phyloP scores from a whole-genome alignment of 2,329 filamentous ascomycete species.

The Cercospora berteroae region DNA sequence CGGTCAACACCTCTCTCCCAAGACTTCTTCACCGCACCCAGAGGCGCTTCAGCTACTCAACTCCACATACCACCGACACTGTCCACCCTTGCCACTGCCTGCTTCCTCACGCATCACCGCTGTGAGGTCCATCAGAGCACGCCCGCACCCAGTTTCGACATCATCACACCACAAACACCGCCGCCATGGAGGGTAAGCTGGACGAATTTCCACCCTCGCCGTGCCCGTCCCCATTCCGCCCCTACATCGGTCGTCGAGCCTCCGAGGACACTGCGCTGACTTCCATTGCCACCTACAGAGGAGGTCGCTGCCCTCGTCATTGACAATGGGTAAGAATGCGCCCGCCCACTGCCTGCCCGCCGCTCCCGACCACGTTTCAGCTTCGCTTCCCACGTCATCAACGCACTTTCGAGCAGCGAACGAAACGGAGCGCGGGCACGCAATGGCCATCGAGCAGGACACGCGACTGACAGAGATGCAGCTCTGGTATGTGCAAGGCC shows the following conservation, averaged over 20 bases:
- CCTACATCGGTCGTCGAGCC: conserved; percentile 12
- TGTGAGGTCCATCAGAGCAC: conserved; percentile 8
- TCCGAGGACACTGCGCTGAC: conserved; percentile 26
- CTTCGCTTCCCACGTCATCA: conserved; percentile 36
- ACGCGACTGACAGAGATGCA: conserved; percentile 46
- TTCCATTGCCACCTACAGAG: conserved; percentile 59
- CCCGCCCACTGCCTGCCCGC: conserved; percentile 35
- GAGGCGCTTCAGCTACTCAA: conserved; percentile 1
- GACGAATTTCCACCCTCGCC: conserved; percentile 23
- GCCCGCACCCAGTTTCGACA: conserved; percentile 11
- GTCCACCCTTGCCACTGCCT: background rate
- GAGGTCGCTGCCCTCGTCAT: conserved; percentile 99
- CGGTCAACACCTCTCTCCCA: conserved; percentile 11
- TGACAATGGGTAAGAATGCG: conserved; percentile 96
- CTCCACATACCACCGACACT: background rate
- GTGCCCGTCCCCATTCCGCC: conserved; percentile 16
- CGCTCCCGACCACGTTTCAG: conserved; percentile 35
- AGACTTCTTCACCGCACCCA: conserved; percentile 11
- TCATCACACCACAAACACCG: conserved; percentile 21
- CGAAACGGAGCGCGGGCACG: conserved; percentile 11
- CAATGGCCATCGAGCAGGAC: conserved; percentile 10
- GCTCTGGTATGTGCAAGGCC: conserved; percentile 99
- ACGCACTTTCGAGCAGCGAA: conserved; percentile 17
- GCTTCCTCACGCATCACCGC: conserved; percentile 2
- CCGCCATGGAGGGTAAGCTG: conserved; percentile 37